phyloP scores from a whole-genome alignment of 768 basidiomycete genomes.

The Termitomyces sp. region DNA sequence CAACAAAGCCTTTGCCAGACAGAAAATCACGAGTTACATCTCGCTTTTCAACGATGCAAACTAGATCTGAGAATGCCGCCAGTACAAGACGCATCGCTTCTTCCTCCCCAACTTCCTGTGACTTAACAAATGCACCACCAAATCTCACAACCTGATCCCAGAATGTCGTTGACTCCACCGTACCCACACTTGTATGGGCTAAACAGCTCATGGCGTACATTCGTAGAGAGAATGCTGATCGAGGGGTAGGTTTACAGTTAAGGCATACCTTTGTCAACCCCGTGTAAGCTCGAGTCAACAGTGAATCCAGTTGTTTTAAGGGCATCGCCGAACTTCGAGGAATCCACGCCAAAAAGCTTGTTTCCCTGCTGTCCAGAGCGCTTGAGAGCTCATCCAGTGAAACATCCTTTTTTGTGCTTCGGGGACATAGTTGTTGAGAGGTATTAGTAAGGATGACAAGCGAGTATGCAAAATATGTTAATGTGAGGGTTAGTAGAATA shows the following conservation, averaged over 20 bases:
- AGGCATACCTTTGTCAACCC: constrained; percentile 41
- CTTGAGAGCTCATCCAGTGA: constrained; percentile 23
- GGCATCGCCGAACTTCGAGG: constrained; percentile 39
- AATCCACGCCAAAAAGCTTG: constrained; percentile 50
- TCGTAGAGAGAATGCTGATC: constrained; percentile 29
- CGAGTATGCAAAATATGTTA: constrained; percentile 57
- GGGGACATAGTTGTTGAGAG: constrained; percentile 6
- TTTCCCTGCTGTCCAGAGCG: constrained; percentile 24
- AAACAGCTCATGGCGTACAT: constrained; percentile 47
- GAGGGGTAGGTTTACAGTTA: constrained; percentile 16
- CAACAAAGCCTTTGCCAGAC: constrained; percentile 49
- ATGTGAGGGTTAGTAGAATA: constrained; percentile 48
- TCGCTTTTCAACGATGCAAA: constrained; percentile 35
- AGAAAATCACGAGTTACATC: constrained; percentile 36
- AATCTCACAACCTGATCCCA: constrained; percentile 68
- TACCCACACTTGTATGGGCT: constrained; percentile 42
- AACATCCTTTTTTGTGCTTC: not conserved
- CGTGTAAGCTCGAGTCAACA: constrained; percentile 61
- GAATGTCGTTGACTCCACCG: constrained; percentile 50
- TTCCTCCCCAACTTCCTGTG: constrained; percentile 24
- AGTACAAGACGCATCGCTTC: constrained; percentile 36
- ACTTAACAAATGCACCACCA: constrained; percentile 41
- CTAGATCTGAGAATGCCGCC: constrained; percentile 38
- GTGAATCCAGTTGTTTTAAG: constrained; percentile 50
- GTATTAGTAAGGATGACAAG: constrained; percentile 38